Evolutionary conservation across 176 grass and related monocot species (phyloP).

Genomic region (Oryza nivara): DNA sequence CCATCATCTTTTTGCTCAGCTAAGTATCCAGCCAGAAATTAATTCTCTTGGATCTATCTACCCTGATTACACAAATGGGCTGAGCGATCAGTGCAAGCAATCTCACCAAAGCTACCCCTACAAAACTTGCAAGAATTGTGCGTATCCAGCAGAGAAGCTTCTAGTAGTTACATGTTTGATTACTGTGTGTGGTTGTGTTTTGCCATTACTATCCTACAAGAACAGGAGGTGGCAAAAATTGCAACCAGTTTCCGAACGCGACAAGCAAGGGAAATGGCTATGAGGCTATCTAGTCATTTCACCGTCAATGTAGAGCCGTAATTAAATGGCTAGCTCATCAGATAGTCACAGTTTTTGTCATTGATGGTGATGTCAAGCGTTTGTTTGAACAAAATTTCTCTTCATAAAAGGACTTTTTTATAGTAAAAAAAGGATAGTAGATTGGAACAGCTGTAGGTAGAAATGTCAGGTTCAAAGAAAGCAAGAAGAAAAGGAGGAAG

Average conservation of each 20-base stretch:
- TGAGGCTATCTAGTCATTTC: background rate
- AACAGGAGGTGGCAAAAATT: background rate
- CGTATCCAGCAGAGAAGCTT: background rate
- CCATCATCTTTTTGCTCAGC: background rate
- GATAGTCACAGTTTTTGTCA: background rate
- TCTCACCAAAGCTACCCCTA: background rate
- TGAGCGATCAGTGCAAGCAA: background rate
- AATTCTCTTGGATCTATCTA: background rate
- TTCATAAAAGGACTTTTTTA: background rate
- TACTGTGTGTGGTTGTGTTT: background rate
- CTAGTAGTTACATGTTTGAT: background rate
- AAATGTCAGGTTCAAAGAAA: background rate
- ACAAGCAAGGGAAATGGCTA: slow-evolving; percentile 25
- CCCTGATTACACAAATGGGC: background rate
- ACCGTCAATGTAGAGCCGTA: slow-evolving; percentile 23
- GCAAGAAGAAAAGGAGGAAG: background rate
- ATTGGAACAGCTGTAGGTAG: background rate
- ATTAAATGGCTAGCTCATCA: background rate
- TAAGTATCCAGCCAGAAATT: background rate
- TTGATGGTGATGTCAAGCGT: background rate
- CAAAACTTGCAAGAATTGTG: background rate
- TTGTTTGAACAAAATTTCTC: background rate
- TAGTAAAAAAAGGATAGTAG: background rate
- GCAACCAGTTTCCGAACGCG: slow-evolving; percentile 8
- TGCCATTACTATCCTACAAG: background rate